A percentile compares a stretch with the other conserved stretches of the same genome.
These are phyloP conservation scores for Leishmania guyanensis DNA, from an alignment of 208 protist genomes.

Conservation along the genomic window DNA sequence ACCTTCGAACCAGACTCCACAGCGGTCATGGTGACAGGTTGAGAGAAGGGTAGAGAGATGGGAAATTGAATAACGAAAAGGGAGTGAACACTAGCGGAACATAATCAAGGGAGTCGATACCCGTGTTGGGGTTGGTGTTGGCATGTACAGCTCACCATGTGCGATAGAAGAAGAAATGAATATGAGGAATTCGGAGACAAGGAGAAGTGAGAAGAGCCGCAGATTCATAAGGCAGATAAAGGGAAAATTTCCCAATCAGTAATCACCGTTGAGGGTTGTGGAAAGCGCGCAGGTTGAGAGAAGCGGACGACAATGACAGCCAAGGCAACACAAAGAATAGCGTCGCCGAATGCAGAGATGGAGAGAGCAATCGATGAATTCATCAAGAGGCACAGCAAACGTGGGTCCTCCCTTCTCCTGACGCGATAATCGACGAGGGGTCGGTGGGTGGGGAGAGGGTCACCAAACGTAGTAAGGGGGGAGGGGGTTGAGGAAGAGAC, in stretches of 20 bases:
- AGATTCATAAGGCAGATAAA: not conserved
- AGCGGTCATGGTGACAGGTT: constrained; percentile 51
- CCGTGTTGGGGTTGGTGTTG: not conserved
- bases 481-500: not conserved
- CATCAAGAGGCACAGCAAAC: not conserved
- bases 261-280: not conserved
- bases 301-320: not conserved
- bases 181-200: not conserved
- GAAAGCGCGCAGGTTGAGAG: not conserved
- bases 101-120: not conserved
- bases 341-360: not conserved
- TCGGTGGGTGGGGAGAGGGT: too few species aligned
- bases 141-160: not conserved
- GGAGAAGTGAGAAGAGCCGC: not conserved
- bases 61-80: not conserved
- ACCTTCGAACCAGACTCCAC: constrained; percentile 77
- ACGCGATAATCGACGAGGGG: constrained; percentile 42
- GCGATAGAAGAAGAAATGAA: not conserved
- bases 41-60: not conserved
- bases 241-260: not conserved
- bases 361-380: not conserved
- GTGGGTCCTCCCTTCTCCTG: constrained; percentile 36
- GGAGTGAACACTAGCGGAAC: not conserved
- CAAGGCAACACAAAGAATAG: not conserved
- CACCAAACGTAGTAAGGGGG: too few species aligned